Base-by-base conservation (phyloP, 345 rosid species). In the Arabis alpina region DNA sequence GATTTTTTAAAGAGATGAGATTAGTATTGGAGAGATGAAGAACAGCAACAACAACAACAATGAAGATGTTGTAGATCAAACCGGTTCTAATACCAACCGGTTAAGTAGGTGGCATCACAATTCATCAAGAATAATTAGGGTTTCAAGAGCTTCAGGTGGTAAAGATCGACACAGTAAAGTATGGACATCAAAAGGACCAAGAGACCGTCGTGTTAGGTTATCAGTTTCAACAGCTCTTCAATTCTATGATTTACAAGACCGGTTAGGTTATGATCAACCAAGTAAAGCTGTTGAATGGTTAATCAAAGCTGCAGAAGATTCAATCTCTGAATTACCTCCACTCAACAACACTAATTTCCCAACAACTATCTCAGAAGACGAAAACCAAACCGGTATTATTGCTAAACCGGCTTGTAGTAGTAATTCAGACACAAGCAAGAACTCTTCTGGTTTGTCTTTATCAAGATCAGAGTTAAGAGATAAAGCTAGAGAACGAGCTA, bases 121-220 rank as follows among this genome's bases (percentile, higher is more conserved):
- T 30, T 85, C 92, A 0, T 90, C 97, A 0, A 66, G 99, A 63
- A 94, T 94, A 50, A 86, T 91, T 79, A 88, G 98, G 94, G 99
- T 91, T 82, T 89, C 99, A 0, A 75, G 98, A 61, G 93, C 99
- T 48, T 88, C 99, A 2, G 97, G 99, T 43, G 99, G 99, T 2
- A 94, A 94, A 80, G 99, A 94, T 77, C 83, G 99, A 66, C 99
- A 94, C 81, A 94, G 99, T 82, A 94, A 94, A 80, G 98, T 94
- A 0, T 90, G 82, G 88, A 94, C 99, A 14, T 91, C 99, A 0
- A 91, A 89, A 71, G 99, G 99, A 11, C 76, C 86, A 24, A 79
- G 96, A 68, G 99, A 94, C 86, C 74, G 99, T 52, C 78, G 99
- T 66, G 98, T 94, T 30, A 78, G 98, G 72, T 79, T 94, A 64